These are phyloP conservation scores for Penicillium pulvis DNA, from an alignment of 495 filamentous ascomycete genomes.

Conservation along the genomic window DNA sequence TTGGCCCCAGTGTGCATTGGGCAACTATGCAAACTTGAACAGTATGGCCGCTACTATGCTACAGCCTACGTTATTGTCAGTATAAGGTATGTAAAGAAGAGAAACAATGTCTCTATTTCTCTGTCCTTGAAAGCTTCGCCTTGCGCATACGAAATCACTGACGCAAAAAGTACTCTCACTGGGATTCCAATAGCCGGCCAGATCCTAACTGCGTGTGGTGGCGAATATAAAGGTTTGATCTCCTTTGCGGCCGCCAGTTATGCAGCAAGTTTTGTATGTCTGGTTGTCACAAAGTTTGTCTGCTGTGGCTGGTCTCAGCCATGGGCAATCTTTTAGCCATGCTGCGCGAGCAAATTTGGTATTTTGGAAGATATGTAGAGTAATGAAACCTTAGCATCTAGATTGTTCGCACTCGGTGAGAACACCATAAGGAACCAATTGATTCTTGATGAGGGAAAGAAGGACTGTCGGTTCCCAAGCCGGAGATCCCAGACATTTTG, in stretches of 20 bases:
- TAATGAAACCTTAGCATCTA: too few relatives aligned
- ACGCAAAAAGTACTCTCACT: neutral
- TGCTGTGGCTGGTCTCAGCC: slow-evolving; percentile 4
- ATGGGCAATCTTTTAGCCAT: neutral
- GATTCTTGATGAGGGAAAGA: too few relatives aligned
- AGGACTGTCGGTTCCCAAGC: too few relatives aligned
- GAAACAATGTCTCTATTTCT: too few relatives aligned
- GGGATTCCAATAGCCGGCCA: slow-evolving; percentile 11
- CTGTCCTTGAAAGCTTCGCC: too few relatives aligned
- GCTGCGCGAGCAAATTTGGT: too few relatives aligned
- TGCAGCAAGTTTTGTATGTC: slow-evolving; percentile 5
- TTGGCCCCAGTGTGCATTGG: slow-evolving; percentile 9
- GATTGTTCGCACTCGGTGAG: neutral
- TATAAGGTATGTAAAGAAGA: slow-evolving; percentile 1
- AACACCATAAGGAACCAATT: neutral
- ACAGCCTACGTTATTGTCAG: slow-evolving; percentile 4
- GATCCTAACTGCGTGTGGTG: slow-evolving; percentile 4
- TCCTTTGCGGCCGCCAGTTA: slow-evolving; percentile 6
- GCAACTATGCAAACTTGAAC: slow-evolving; percentile 7
- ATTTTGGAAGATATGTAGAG: too few relatives aligned
- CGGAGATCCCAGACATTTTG: too few relatives aligned
- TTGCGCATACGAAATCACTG: neutral
- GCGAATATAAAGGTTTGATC: slow-evolving; percentile 8
- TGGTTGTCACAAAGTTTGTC: slow-evolving; percentile 3
- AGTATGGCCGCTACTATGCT: slow-evolving; percentile 5